These are phyloP conservation scores for Raddia distichophylla DNA, from an alignment of 176 grass and related monocot genomes.

Conservation along the genomic window DNA sequence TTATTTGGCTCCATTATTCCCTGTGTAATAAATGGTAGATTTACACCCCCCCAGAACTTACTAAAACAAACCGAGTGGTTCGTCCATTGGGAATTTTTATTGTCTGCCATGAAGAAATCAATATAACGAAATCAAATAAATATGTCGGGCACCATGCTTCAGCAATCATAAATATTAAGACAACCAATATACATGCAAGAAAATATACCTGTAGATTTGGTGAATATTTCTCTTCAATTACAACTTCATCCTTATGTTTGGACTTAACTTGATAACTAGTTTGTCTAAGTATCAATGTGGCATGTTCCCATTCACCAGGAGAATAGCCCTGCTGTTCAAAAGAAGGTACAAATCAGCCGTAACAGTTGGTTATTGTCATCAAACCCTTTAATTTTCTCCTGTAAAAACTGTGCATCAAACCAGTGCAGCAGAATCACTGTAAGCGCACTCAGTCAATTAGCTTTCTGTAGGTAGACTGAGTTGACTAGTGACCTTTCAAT, in stretches of 20 bases:
- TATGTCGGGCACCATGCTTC: background rate
- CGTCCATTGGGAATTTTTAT: constrained; percentile 91
- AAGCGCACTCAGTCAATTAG: background rate
- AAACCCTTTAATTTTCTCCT: background rate
- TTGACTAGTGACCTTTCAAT: background rate
- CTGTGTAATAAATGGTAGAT: constrained; percentile 68
- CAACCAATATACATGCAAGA: constrained; percentile 4
- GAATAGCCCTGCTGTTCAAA: constrained; percentile 50
- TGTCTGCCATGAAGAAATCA: constrained; percentile 46
- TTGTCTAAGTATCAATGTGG: constrained; percentile 54
- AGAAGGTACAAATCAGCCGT: constrained; percentile 18
- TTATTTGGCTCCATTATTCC: constrained; percentile 48
- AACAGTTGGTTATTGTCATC: background rate
- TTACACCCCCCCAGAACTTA: constrained; percentile 59
- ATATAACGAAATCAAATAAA: constrained; percentile 40
- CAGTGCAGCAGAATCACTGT: background rate
- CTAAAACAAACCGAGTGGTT: constrained; percentile 83
- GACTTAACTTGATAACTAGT: constrained; percentile 64
- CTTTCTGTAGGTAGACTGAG: background rate
- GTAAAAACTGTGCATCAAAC: background rate
- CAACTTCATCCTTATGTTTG: constrained; percentile 41
- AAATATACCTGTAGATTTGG: constrained; percentile 54
- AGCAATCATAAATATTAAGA: constrained; percentile 6
- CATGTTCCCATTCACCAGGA: constrained; percentile 61
- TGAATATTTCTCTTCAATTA: constrained; percentile 86